Percentiles rank a stretch among this genome's conserved stretches.
phyloP scores from a whole-genome alignment of 2,329 filamentous ascomycete species.

The Chaetothyriales sp. region DNA sequence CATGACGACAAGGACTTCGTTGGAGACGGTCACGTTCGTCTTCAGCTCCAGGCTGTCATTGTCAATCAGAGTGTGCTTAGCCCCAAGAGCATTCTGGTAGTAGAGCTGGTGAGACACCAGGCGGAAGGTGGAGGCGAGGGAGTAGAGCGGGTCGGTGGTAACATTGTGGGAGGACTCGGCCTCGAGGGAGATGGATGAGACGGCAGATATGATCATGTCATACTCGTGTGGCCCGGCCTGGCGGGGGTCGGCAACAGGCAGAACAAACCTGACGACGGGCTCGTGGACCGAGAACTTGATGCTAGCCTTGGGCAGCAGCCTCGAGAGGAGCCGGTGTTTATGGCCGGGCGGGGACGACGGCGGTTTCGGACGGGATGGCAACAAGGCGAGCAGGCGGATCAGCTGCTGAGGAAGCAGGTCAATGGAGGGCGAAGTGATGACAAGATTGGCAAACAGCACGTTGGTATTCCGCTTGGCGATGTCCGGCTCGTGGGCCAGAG shows the following conservation, averaged over 20 bases:
- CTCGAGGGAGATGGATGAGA: constrained; percentile 84
- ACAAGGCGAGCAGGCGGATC: constrained; percentile 64
- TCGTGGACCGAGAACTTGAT: constrained; percentile 96
- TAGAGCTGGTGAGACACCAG: constrained; percentile 80
- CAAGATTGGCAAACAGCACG: constrained; percentile 88
- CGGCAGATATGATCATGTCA: constrained; percentile 85
- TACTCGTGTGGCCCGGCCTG: constrained; percentile 59
- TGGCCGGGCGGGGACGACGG: constrained; percentile 19
- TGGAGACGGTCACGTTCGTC: constrained; percentile 66
- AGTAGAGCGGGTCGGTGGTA: constrained; percentile 73
- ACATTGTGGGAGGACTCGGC: constrained; percentile 89
- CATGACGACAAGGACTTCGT: constrained; percentile 67
- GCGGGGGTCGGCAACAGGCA: constrained; percentile 52
- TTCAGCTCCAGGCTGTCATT: constrained; percentile 83
- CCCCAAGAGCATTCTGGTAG: constrained; percentile 75
- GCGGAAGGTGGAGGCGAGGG: constrained; percentile 64
- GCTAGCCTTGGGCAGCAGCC: constrained; percentile 81
- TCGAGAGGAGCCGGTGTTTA: constrained; percentile 58
- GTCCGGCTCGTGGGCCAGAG: constrained; percentile 53
- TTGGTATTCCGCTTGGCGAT: constrained; percentile 82
- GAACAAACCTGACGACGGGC: constrained; percentile 75
- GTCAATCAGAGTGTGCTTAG: constrained; percentile 71
- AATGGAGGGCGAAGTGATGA: constrained; percentile 86
- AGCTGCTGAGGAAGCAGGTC: constrained; percentile 87
- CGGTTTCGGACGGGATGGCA: constrained; percentile 34